Percentiles rank a stretch among this genome's conserved stretches.
Conservation (phyloP, 1,284 basidiomycete genomes). For the Ustilago vetiveriae region DNA sequence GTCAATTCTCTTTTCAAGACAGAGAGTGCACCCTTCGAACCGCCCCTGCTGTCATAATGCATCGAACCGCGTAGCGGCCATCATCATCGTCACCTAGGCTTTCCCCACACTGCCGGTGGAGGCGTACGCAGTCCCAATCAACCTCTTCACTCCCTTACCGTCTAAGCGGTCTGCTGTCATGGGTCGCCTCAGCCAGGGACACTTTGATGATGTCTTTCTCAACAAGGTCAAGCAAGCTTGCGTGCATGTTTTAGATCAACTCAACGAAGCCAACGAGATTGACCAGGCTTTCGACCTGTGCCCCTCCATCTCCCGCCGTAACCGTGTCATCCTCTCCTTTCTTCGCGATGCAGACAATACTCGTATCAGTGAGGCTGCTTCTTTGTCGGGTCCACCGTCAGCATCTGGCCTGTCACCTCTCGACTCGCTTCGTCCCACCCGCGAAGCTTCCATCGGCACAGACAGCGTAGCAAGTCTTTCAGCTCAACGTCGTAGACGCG, state of each 20-base stretch:
- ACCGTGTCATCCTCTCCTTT: conserved; percentile 41
- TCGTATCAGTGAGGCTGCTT: background rate
- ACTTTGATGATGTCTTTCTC: conserved; percentile 46
- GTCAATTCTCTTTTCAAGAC: too few relatives aligned
- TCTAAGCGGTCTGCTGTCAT: conserved; percentile 1
- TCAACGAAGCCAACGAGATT: conserved; percentile 47
- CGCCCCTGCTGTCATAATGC: background rate
- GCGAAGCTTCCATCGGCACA: conserved; percentile 24
- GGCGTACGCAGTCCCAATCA: background rate
- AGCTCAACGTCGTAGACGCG: conserved; percentile 28
- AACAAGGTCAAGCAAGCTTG: conserved; percentile 45
- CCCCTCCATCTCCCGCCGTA: conserved; percentile 40
- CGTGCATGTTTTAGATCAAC: conserved; percentile 42
- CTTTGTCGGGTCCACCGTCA: conserved; percentile 13
- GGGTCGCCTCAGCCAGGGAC: conserved; percentile 34
- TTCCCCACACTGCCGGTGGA: background rate
- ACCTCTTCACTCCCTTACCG: background rate
- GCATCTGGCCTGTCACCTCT: background rate
- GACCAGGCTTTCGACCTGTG: conserved; percentile 40
- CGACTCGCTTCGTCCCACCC: conserved; percentile 11
- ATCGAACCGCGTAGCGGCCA: background rate
- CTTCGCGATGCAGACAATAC: conserved; percentile 37
- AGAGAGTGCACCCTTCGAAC: too few relatives aligned
- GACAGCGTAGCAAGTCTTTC: conserved; percentile 42
- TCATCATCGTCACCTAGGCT: background rate